A percentile compares a stretch with the other conserved stretches of the same genome.
Conservation (phyloP, 108 stramenopile species). For the Parietichytrium sp. region DNA sequence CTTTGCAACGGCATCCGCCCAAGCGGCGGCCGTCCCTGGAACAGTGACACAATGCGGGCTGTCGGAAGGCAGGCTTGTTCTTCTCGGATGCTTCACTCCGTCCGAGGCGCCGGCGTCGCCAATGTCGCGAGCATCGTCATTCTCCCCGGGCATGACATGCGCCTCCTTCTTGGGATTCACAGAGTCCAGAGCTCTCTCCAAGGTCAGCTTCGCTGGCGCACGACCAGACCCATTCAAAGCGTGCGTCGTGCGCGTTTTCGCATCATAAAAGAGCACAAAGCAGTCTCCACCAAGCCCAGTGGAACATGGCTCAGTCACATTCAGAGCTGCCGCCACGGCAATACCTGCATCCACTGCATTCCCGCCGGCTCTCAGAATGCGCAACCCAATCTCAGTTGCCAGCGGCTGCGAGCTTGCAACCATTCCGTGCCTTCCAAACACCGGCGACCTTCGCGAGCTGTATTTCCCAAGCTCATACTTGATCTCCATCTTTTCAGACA, state of each 20-base stretch:
- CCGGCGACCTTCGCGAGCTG: slow-evolving; percentile 47
- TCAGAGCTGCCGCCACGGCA: slow-evolving; percentile 61
- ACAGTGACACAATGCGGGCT: slow-evolving; percentile 83
- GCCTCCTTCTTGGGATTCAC: slow-evolving; percentile 7
- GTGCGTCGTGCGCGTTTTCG: slow-evolving; percentile 61
- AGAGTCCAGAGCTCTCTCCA: slow-evolving; percentile 59
- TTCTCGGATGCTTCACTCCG: no score
- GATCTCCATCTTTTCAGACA: no score
- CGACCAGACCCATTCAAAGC: slow-evolving; percentile 82
- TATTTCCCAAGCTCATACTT: no score
- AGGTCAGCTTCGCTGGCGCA: slow-evolving; percentile 64
- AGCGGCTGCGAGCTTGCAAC: slow-evolving; percentile 55
- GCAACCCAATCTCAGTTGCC: slow-evolving; percentile 49
- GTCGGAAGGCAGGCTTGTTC: background rate
- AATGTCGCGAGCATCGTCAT: no score
- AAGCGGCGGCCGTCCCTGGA: slow-evolving; percentile 90
- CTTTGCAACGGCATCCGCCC: slow-evolving; percentile 67
- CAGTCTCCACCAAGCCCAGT: slow-evolving; percentile 61
- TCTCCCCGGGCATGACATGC: no score
- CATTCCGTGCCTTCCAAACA: slow-evolving; percentile 47
- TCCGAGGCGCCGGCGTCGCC: no score
- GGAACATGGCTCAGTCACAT: slow-evolving; percentile 48
- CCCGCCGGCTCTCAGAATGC: slow-evolving; percentile 51
- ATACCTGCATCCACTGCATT: slow-evolving; percentile 66
- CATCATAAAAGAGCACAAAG: slow-evolving; percentile 79